A percentile compares a stretch with the other conserved stretches of the same genome.
phyloP scores from a whole-genome alignment of 192 early-diverging fungal species.

The Gaertneriomyces sp. region DNA sequence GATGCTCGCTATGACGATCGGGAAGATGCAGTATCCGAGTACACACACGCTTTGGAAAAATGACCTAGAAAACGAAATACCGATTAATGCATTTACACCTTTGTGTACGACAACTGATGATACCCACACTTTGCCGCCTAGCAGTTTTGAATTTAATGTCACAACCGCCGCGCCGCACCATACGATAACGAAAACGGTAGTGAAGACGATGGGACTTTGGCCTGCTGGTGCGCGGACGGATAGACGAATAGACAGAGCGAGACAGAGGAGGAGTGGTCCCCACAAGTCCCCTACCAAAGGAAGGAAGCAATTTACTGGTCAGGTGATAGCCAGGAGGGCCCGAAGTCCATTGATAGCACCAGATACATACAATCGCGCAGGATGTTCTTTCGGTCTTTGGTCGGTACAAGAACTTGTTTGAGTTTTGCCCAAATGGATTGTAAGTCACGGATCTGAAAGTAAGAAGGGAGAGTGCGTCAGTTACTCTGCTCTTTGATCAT shows the following conservation, averaged over 20 bases:
- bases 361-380: slow-evolving; percentile 66
- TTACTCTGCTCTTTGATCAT: background rate
- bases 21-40: slow-evolving; percentile 95
- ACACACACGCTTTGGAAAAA: slow-evolving; percentile 97
- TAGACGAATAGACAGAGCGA: slow-evolving; percentile 82
- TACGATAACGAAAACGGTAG: slow-evolving; percentile 89
- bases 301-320: slow-evolving; percentile 40
- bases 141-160: slow-evolving; percentile 91
- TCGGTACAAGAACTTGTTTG: slow-evolving; percentile 67
- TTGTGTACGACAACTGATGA: background rate
- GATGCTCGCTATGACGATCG: slow-evolving; percentile 77
- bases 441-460: slow-evolving; percentile 66
- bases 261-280: slow-evolving; percentile 93
- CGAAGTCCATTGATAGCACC: background rate
- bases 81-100: background rate
- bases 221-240: slow-evolving; percentile 69
- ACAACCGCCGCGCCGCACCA: slow-evolving; percentile 93
- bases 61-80: slow-evolving; percentile 54
- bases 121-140: slow-evolving; percentile 85
- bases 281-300: slow-evolving; percentile 82
- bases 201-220: slow-evolving; percentile 84
- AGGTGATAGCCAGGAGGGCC: slow-evolving; percentile 14
- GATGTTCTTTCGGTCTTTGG: slow-evolving; percentile 55
- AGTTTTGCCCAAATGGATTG: slow-evolving; percentile 69
- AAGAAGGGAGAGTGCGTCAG: background rate